These are phyloP conservation scores for Geosiphon pyriformis DNA, from an alignment of 192 early-diverging fungal species.

Conservation along the genomic window DNA sequence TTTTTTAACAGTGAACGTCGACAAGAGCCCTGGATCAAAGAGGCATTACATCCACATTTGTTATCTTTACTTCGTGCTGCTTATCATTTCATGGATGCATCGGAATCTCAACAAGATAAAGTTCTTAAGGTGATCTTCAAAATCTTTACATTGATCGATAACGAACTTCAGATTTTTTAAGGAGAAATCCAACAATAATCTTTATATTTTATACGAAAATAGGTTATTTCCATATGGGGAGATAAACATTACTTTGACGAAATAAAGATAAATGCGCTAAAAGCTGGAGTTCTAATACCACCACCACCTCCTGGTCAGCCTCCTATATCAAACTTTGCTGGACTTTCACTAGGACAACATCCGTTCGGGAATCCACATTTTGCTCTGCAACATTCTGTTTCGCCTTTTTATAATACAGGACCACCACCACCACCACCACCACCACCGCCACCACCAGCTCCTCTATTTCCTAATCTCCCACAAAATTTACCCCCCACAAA, in stretches of 20 bases:
- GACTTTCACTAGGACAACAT: conserved; percentile 4
- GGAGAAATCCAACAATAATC: not conserved
- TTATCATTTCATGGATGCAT: conserved; percentile 38
- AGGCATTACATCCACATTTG: conserved; percentile 38
- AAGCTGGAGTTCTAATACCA: conserved; percentile 10
- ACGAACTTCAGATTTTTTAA: not conserved
- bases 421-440: not conserved
- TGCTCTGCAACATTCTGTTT: not conserved
- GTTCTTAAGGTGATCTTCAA: conserved; percentile 42
- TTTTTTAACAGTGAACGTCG: conserved; percentile 31
- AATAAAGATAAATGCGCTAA: conserved; percentile 15
- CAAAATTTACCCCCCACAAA: not conserved
- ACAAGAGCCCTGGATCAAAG: conserved; percentile 43
- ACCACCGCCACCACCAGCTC: conserved; percentile 12
- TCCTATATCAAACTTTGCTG: not conserved
- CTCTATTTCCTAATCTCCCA: not conserved
- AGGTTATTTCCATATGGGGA: conserved; percentile 25
- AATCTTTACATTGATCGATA: not conserved
- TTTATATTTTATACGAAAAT: not conserved
- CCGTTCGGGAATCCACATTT: conserved; percentile 7
- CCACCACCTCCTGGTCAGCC: conserved; percentile 1
- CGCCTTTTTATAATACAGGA: conserved; percentile 16
- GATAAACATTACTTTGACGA: conserved; percentile 26
- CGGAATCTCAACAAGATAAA: conserved; percentile 36
- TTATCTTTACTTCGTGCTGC: conserved; percentile 39